Base-by-base conservation (phyloP, 768 basidiomycete species). In the Suillus placidus region DNA sequence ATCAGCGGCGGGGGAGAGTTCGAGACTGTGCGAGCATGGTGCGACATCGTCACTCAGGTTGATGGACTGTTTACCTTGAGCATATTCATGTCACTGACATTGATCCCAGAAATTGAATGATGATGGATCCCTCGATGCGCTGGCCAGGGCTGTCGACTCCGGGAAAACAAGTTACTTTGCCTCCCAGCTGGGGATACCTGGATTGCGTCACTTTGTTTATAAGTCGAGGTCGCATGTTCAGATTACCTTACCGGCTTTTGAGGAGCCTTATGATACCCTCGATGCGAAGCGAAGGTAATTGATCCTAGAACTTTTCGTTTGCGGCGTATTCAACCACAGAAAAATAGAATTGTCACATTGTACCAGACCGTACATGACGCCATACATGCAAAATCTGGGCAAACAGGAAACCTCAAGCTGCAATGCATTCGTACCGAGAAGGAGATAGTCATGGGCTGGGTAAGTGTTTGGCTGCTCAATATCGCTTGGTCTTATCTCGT, bases 361-460 rank as follows among this genome's bases (percentile, higher is more conserved):
- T 99, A 99, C 76, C 95, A 98, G 77, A 85, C 80, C 7, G 75
- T 97, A 5, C 91, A 96, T 71, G 95, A 98, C 70, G 86, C 89
- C 0, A 89, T 99, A 20, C 97, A 99, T 72, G 92, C 91, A 9
- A 92, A 92, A 70, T 95, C 95, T 0, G 90, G 92, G 1, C 93
- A 95, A 71, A 87, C 87, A 62, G 85, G 85, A 2, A 84, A 91
- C 1, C 81, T 97, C 67, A 96, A 95, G 77, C 78, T 99, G 66
- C 91, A 97, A 67, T 97, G 93, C 72, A 81, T 97, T 14, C 87
- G 88, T 9, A 95, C 94, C 0, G 88, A 92, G 63, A 87, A 88
- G 54, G 97, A 98, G 80, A 89, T 89, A 63, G 88, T 97, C 34
- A 87, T 99, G 82, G 97, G 94, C 54, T 98, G 97, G 97, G 96